These are phyloP conservation scores for Fusarium nelsonii DNA, from an alignment of 2,329 filamentous ascomycete genomes.

Conservation along the genomic window DNA sequence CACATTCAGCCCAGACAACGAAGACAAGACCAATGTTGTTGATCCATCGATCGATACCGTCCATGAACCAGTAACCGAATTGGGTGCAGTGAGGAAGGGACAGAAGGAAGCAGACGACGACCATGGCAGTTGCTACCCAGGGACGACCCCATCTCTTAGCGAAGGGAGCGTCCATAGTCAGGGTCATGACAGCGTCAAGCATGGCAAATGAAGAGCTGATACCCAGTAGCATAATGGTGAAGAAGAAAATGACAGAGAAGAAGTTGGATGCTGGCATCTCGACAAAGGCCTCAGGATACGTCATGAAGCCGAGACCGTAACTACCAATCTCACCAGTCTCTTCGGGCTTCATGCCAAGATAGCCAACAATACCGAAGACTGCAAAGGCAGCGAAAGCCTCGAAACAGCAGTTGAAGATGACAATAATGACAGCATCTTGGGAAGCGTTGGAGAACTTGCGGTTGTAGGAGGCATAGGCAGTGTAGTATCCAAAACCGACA, in stretches of 20 bases:
- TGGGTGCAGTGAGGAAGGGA: neutral
- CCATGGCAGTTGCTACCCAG: neutral
- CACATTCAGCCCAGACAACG: neutral
- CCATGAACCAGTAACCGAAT: neutral
- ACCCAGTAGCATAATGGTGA: neutral
- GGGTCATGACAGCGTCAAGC: neutral
- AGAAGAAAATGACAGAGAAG: neutral
- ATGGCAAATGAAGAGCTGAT: slow-evolving; percentile 4
- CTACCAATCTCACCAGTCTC: neutral
- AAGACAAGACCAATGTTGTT: neutral
- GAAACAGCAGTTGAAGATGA: neutral
- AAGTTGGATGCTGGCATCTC: neutral
- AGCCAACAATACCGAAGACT: neutral
- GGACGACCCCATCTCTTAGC: neutral
- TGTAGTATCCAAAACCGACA: slow-evolving; percentile 67
- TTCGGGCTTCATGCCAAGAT: neutral
- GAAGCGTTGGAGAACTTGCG: slow-evolving; percentile 59
- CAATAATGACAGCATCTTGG: neutral
- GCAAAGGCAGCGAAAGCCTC: neutral
- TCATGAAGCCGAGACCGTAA: neutral
- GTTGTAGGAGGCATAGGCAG: slow-evolving; percentile 67
- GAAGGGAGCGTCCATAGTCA: neutral
- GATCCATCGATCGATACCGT: neutral
- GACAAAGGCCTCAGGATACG: neutral
- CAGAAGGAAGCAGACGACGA: neutral